Evolutionary conservation across 2,329 filamentous ascomycete genomes (phyloP), one percentile per base, ranked within the genome.

Genomic region (Penicillium sp.): DNA sequence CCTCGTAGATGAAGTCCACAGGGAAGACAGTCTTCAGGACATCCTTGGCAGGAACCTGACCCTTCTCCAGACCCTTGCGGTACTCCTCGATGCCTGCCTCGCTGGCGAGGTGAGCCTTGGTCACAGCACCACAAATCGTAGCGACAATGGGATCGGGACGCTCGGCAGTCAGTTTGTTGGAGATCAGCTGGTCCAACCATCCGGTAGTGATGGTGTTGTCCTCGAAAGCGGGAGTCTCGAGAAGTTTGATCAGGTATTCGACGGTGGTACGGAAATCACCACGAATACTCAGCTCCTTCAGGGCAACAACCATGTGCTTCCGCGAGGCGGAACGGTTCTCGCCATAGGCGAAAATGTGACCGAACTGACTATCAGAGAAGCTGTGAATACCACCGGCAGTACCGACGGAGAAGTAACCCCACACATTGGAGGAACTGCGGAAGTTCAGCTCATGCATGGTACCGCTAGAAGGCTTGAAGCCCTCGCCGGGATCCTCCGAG

Each of bases 381-480:
- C 91, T 97, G 84, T 99, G 94, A 61, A 99, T 99, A 75, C 92
- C 92, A 78, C 92, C 93, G 49, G 91, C 88, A 8, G 92, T 94
- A 79, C 92, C 90, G 73, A 99, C 94, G 46, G 94, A 99, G 85
- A 99, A 99, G 78, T 99, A 99, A 82, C 94, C 94, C 94, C 94
- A 99, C 50, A 97, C 94, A 64, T 99, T 99, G 58, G 94, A 97
- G 73, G 91, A 96, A 80, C 89, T 95, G 70, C 94, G 86, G 85
- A 99, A 99, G 82, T 99, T 99, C 69, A 99, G 81, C 70, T 99
- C 94, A 79, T 97, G 94, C 85, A 99, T 95, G 46, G 93, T 96
- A 85, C 94, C 94, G 68, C 93, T 96, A 39, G 94, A 99, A 52
- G 94, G 94, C 84, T 99, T 99, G 86, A 99, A 99, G 46, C 94